Conservation (phyloP, 2,329 filamentous ascomycete genomes). For the Penicillium sp. region DNA sequence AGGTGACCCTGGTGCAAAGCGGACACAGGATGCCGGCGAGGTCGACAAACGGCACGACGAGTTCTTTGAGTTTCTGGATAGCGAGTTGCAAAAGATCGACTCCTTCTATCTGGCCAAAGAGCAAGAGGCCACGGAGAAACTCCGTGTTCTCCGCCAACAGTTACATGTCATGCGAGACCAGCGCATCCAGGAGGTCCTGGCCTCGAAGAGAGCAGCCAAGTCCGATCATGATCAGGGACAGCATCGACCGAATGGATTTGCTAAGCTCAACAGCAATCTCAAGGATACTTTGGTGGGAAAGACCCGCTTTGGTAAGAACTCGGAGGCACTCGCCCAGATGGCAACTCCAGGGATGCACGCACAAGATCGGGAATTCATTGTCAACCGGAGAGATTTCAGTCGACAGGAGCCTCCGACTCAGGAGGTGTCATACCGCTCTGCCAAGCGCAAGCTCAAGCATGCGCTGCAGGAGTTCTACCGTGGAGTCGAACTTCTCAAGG, state of each 20-base stretch:
- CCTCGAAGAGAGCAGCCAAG: conserved; percentile 38
- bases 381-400: conserved; percentile 52
- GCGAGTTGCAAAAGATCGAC: conserved; percentile 88
- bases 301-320: conserved; percentile 57
- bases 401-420: conserved; percentile 46
- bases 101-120: conserved; percentile 87
- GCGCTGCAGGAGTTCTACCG: conserved; percentile 93
- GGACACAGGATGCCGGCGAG: conserved; percentile 58
- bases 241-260: conserved; percentile 25
- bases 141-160: conserved; percentile 74
- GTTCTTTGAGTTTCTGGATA: conserved; percentile 83
- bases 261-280: conserved; percentile 31
- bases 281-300: conserved; percentile 48
- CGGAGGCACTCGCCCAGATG: conserved; percentile 51
- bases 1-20: conserved; percentile 44
- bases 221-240: conserved; percentile 24
- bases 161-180: conserved; percentile 90
- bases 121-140: conserved; percentile 73
- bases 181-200: conserved; percentile 70
- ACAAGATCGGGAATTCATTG: conserved; percentile 28
- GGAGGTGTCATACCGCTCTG: conserved; percentile 78
- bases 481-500: conserved; percentile 86
- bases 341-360: conserved; percentile 43
- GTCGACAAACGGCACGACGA: conserved; percentile 76
- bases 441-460: conserved; percentile 88